Evolutionary conservation across 2,329 filamentous ascomycete genomes (phyloP).

Genomic region (Paecilomyces variotii): DNA sequence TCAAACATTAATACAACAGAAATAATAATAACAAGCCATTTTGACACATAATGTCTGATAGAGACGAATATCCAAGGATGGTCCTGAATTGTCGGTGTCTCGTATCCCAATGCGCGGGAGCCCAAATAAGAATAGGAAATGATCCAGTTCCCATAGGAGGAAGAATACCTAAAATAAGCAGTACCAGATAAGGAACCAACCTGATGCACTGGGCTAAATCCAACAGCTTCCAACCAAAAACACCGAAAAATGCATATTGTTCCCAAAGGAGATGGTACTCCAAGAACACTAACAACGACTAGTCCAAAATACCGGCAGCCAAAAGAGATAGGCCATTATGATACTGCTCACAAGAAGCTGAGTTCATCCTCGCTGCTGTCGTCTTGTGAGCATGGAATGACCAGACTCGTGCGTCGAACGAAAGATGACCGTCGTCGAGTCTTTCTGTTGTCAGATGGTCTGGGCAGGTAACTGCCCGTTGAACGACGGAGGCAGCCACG

Average conservation of each 20-base stretch:
- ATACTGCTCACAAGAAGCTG: conserved; percentile 22
- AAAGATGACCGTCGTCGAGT: not conserved
- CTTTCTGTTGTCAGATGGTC: not conserved
- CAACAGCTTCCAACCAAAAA: not conserved
- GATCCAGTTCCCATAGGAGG: not conserved
- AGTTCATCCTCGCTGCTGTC: conserved; percentile 32
- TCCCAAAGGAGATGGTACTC: not conserved
- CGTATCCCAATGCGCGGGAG: not conserved
- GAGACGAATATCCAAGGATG: not conserved
- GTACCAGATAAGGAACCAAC: not conserved
- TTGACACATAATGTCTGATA: not conserved
- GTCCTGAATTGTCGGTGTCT: not conserved
- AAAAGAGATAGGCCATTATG: not conserved
- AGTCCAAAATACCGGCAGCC: not conserved
- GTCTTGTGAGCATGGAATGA: conserved; percentile 21
- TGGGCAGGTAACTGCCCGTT: not conserved
- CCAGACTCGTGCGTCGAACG: conserved; percentile 6
- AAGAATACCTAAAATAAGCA: not conserved
- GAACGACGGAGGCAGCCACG: not conserved
- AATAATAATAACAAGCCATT: not conserved
- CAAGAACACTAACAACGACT: not conserved
- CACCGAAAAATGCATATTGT: not conserved
- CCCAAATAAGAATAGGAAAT: not conserved
- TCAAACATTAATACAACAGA: not conserved
- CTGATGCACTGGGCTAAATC: not conserved